Evolutionary conservation across 73 alveolate genomes (phyloP).

Genomic region (Breviolum minutum): DNA sequence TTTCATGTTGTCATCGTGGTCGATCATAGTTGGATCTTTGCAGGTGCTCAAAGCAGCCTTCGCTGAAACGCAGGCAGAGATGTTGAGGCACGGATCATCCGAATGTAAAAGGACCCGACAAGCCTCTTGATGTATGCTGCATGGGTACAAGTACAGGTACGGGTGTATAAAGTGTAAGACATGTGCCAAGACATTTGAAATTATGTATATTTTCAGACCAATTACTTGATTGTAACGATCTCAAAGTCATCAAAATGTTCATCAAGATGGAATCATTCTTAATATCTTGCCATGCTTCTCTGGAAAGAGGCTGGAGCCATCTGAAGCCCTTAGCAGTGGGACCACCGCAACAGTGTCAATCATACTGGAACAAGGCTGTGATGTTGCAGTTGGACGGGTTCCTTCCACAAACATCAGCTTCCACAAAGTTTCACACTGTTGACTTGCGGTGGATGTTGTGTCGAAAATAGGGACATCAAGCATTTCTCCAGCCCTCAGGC

Average conservation of each 20-base stretch:
- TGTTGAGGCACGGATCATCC: conserved; percentile 41
- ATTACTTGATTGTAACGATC: neutral
- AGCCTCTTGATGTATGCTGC: too few relatives aligned
- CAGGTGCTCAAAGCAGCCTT: conserved; percentile 88
- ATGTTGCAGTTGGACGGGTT: neutral
- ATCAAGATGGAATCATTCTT: neutral
- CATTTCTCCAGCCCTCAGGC: neutral
- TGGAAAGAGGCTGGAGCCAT: conserved; percentile 56
- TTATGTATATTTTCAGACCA: too few relatives aligned
- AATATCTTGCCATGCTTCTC: neutral
- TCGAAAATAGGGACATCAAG: too few relatives aligned
- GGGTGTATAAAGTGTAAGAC: neutral
- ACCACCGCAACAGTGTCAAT: conserved; percentile 57
- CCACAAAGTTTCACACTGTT: too few relatives aligned
- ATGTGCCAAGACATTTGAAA: neutral
- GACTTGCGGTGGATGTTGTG: too few relatives aligned
- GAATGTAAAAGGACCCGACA: too few relatives aligned
- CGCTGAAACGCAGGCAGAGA: conserved; percentile 69
- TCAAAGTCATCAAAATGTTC: neutral
- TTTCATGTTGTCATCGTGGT: neutral
- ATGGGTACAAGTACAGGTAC: neutral
- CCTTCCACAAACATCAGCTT: too few relatives aligned
- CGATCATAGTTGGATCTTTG: neutral
- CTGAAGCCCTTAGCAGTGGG: conserved; percentile 67
- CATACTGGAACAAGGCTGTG: conserved; percentile 48